A percentile compares a stretch with the other conserved stretches of the same genome.
These are phyloP conservation scores for Endocladia muricata DNA, from an alignment of 31 red algal species.

Conservation along the genomic window DNA sequence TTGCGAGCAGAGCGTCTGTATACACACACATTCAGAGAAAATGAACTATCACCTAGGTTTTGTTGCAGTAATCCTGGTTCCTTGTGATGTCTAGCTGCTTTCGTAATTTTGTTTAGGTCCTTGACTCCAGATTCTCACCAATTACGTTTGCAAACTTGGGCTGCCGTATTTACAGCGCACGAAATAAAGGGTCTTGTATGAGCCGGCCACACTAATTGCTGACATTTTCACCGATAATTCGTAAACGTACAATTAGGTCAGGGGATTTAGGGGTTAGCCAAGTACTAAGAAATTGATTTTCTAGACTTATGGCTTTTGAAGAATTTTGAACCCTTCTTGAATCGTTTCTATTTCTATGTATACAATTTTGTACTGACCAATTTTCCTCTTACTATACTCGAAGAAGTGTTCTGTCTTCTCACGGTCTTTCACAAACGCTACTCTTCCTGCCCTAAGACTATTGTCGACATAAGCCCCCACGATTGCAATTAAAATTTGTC, in stretches of 20 bases:
- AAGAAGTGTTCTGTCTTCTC: not conserved
- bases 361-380: not conserved
- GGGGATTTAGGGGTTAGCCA: not conserved
- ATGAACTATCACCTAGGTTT: not conserved
- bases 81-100: not conserved
- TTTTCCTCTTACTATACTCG: not conserved
- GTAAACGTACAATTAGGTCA: not conserved
- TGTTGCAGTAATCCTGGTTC: not conserved
- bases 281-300: not conserved
- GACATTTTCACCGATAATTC: not conserved
- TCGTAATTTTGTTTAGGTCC: not conserved
- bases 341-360: not conserved
- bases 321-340: not conserved
- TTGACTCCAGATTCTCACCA: not conserved
- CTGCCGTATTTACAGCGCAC: not conserved
- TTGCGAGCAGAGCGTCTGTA: not conserved
- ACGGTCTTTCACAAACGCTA: not conserved
- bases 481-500: not conserved
- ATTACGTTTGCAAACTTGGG: not conserved
- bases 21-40: not conserved
- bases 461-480: conserved; percentile 1
- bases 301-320: too few relatives aligned
- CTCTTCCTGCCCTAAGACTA: not conserved
- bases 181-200: not conserved
- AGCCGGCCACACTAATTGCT: not conserved